Evolutionary conservation across 1,139 yeast genomes (phyloP).

Genomic region (Sugiyamaella japonica): DNA sequence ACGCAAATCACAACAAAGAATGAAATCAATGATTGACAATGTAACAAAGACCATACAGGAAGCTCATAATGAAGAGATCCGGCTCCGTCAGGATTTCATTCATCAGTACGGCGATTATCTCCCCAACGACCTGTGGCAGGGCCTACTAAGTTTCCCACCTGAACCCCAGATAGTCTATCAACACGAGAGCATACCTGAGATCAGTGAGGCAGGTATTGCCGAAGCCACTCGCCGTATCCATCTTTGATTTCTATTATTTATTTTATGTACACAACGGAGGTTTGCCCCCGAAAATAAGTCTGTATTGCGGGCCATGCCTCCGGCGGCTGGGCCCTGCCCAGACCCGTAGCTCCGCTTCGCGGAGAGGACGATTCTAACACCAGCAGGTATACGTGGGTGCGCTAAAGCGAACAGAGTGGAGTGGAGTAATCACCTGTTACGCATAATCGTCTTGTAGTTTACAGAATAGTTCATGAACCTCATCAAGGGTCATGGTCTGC

Average conservation of each 20-base stretch:
- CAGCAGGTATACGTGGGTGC: no score
- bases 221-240: conserved; percentile 18
- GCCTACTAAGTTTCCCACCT: conserved; percentile 40
- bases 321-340: no score
- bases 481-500: conserved; percentile 33
- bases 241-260: neutral
- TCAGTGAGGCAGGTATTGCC: conserved; percentile 24
- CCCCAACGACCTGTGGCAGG: conserved; percentile 55
- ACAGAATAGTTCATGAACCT: conserved; percentile 31
- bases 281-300: neutral
- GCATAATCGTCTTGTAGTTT: conserved; percentile 33
- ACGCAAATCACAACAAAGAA: conserved; percentile 41
- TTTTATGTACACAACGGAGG: neutral
- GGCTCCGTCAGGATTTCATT: conserved; percentile 46
- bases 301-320: no score
- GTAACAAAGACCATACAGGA: conserved; percentile 44
- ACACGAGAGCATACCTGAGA: conserved; percentile 29
- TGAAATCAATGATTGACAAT: conserved; percentile 44
- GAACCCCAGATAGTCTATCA: conserved; percentile 28
- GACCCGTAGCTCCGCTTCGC: no score
- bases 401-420: neutral
- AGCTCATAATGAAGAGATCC: conserved; percentile 45
- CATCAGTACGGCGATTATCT: conserved; percentile 50
- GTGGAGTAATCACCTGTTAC: conserved; percentile 18
- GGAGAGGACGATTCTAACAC: no score